phyloP scores from a whole-genome alignment of 257 asterid species.

The Lycium barbarum region DNA sequence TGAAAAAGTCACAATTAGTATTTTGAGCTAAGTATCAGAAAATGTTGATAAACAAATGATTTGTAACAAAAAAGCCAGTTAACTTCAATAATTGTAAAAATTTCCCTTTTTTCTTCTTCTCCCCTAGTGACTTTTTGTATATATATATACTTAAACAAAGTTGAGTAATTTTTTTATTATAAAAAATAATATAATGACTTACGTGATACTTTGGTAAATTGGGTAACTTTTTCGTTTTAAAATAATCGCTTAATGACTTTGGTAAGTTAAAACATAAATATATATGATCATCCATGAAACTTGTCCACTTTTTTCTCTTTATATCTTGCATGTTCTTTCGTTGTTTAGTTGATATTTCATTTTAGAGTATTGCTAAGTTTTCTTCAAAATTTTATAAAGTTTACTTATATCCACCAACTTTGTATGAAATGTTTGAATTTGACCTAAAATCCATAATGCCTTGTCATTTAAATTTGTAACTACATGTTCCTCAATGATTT shows the following conservation, averaged over 20 bases:
- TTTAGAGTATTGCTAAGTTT: background rate
- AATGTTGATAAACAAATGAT: no score
- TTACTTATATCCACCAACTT: background rate
- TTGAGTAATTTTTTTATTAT: no score
- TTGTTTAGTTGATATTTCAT: background rate
- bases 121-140: no score
- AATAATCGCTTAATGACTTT: background rate
- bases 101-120: no score
- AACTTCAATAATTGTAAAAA: background rate
- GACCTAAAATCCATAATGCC: background rate
- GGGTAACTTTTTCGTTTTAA: no score
- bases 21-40: no score
- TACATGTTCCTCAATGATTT: conserved; percentile 28
- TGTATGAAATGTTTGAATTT: background rate
- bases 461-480: conserved; percentile 11
- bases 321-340: background rate
- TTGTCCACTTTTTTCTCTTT: background rate
- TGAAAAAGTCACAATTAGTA: no score
- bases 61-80: no score
- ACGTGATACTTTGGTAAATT: no score
- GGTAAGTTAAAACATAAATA: no score
- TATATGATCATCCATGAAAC: background rate
- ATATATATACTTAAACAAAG: no score
- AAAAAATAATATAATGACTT: no score
- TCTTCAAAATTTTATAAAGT: background rate